Conservation (phyloP, 78 protist genomes). For the Cavenderia fasciculata region DNA sequence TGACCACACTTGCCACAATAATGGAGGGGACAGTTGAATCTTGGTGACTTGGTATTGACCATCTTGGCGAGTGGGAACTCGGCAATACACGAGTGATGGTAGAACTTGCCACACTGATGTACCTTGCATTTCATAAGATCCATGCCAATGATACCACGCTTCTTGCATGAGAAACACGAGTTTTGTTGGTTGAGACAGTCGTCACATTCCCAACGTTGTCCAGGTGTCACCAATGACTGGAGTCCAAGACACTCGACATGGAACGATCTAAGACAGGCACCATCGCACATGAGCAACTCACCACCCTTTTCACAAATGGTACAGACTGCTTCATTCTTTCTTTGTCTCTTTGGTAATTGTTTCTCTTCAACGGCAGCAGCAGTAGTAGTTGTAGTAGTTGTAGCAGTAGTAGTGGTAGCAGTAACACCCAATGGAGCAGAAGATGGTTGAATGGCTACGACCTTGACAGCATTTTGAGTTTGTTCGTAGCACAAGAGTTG, state of each 20-base stretch:
- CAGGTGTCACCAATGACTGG: not conserved
- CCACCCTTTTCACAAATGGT: conserved; percentile 49
- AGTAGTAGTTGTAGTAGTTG: not conserved
- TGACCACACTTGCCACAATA: conserved; percentile 48
- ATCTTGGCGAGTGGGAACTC: conserved; percentile 54
- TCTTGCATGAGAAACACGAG: conserved; percentile 47
- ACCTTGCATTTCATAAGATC: conserved; percentile 69
- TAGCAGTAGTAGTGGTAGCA: no score
- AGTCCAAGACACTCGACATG: conserved; percentile 30
- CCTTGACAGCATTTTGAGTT: no score
- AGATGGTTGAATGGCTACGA: no score
- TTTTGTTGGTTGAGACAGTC: conserved; percentile 31
- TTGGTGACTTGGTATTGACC: conserved; percentile 56
- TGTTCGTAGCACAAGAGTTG: no score
- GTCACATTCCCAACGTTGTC: conserved; percentile 51
- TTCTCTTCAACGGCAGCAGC: not conserved
- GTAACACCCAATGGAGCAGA: no score
- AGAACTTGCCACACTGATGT: conserved; percentile 72
- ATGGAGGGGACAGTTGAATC: conserved; percentile 75
- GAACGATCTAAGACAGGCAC: conserved; percentile 49
- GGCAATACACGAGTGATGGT: conserved; percentile 42
- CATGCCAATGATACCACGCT: conserved; percentile 41
- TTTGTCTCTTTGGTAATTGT: conserved; percentile 36
- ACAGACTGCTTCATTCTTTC: conserved; percentile 70
- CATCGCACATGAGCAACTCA: conserved; percentile 67